These are phyloP conservation scores for Labyrinthula sp. DNA, from an alignment of 352 stramenopile species.

Conservation along the genomic window DNA sequence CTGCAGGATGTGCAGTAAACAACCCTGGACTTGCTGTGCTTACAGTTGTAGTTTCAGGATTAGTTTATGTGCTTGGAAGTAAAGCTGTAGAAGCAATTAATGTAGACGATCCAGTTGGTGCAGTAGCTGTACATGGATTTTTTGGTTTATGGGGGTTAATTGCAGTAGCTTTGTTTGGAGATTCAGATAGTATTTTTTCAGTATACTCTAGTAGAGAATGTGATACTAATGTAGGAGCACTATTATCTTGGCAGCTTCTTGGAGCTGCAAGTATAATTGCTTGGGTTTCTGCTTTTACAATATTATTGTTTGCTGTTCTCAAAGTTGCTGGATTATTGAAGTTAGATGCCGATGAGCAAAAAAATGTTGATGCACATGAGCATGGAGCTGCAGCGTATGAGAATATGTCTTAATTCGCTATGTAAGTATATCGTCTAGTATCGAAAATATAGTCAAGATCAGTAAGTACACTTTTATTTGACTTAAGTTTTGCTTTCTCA, in stretches of 20 bases:
- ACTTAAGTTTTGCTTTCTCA: no score
- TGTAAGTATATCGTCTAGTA: no score
- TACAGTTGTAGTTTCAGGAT: slow-evolving; percentile 1
- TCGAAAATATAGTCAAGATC: no score
- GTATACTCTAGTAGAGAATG: slow-evolving; percentile 27
- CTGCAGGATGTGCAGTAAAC: slow-evolving; percentile 11
- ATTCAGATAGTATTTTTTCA: slow-evolving; percentile 21
- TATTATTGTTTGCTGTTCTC: slow-evolving; percentile 38
- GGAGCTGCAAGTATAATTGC: slow-evolving; percentile 32
- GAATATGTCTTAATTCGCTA: no score
- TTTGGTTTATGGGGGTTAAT: slow-evolving; percentile 31
- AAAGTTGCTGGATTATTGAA: slow-evolving; percentile 28
- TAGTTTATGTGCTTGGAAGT: slow-evolving; percentile 15
- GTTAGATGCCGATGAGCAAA: slow-evolving; percentile 29
- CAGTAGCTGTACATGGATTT: slow-evolving; percentile 30
- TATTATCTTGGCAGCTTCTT: slow-evolving; percentile 28
- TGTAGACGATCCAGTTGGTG: slow-evolving; percentile 35
- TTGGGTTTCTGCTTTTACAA: slow-evolving; percentile 36
- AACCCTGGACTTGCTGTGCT: slow-evolving; percentile 9
- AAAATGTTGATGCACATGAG: slow-evolving; percentile 31
- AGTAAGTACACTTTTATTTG: no score
- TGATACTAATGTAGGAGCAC: slow-evolving; percentile 21
- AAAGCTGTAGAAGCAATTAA: slow-evolving; percentile 19
- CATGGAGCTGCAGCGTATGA: slow-evolving; percentile 30
- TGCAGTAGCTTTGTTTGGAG: slow-evolving; percentile 30